Base-by-base conservation (phyloP, 208 protist species). In the Acanthamoeba divionensis region DNA sequence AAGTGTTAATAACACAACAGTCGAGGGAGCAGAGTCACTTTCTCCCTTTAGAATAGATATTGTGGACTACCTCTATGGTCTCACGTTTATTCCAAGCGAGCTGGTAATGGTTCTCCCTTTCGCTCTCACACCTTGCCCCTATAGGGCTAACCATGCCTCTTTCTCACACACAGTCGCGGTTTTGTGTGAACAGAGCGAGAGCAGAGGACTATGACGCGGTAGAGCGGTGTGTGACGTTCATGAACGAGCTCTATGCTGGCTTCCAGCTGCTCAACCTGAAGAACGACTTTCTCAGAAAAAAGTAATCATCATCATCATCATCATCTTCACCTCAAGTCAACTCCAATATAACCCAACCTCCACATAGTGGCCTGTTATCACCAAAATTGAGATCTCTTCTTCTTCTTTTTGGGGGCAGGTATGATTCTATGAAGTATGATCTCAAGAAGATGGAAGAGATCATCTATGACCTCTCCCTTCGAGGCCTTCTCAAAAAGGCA, bases 251-350 rank as follows among this genome's bases (percentile, higher is more conserved):
- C 77, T 86, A 86, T 55, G 77, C 77, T 5, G 77, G 77, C 50
- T 86, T 86, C 54, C 77, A 86, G 50, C 77, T 86, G 26, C 77
- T 86, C 77, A 86, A 86, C 77, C 77, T 86, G 18, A 86, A 86
- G 77, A 86, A 86, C 18, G 77, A 86, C 52, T 86, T 86, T 24
- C 54, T 86, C 15, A 31, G 77, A n/a, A 86, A 86, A 55, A 86
- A 86, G 54, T 86, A 15, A 38, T 21, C 52, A 0, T 2, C 41
- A 10, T 29, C n/a, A 4, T 29, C 12, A n/a, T 65, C 57, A 29
- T 29, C 18, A 7, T 5, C 57, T 21, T 2, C 36, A 0, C 4
- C 18, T n/a, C n/a, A n/a, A n/a, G n/a, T n/a, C n/a, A n/a, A n/a
- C n/a, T n/a, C n/a, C n/a, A n/a, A n/a, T n/a, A n/a, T n/a, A n/a